Percentiles rank a stretch among this genome's conserved stretches.
Conservation (phyloP, 139 green algal species). For the Dunaliella sp. region DNA sequence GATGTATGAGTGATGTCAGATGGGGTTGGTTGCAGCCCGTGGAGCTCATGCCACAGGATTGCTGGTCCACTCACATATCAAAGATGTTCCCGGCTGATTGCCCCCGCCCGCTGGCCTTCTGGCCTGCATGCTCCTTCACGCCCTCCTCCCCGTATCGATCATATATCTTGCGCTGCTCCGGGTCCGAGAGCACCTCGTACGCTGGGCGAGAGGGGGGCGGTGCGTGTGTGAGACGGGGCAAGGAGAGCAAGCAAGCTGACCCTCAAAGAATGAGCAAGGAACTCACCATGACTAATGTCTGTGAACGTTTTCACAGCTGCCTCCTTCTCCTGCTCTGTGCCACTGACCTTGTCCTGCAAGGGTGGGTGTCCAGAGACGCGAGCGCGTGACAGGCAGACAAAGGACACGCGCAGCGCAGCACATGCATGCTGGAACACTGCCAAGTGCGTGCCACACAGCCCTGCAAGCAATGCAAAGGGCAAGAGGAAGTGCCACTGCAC, state of each 20-base stretch:
- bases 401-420: no score
- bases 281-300: constrained; percentile 89
- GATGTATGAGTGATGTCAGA: no score
- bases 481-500: no score
- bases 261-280: neutral
- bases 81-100: constrained; percentile 79
- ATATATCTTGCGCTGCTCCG: constrained; percentile 93
- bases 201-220: constrained; percentile 57
- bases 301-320: constrained; percentile 88
- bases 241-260: neutral
- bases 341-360: constrained; percentile 85
- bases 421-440: no score
- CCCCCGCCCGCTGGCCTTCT: constrained; percentile 54
- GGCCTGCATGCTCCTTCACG: constrained; percentile 81
- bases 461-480: no score
- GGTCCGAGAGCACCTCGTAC: constrained; percentile 92
- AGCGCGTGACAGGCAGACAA: no score
- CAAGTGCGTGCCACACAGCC: no score
- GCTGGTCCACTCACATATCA: constrained; percentile 67
- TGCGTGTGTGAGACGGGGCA: neutral
- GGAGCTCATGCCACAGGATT: neutral
- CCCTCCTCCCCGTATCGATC: constrained; percentile 97
- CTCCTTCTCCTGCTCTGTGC: constrained; percentile 84
- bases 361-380: no score
- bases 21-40: neutral